These are phyloP conservation scores for Amaranthus cruentus DNA, from an alignment of 148 eudicot species.

Conservation along the genomic window DNA sequence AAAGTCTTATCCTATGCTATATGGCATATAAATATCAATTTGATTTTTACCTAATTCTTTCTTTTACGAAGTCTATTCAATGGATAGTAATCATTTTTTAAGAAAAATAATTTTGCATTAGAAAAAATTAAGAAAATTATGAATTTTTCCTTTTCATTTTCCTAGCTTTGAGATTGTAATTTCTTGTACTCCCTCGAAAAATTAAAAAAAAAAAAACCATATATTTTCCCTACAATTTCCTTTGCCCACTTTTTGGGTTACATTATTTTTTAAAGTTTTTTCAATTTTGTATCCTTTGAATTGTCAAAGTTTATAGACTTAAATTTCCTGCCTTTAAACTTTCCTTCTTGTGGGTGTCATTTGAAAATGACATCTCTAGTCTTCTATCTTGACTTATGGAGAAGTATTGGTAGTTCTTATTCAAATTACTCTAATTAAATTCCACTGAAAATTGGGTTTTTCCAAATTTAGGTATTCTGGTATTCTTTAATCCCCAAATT, in stretches of 20 bases:
- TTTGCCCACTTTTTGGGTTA: slow-evolving; percentile 12
- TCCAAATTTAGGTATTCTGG: slow-evolving; percentile 6
- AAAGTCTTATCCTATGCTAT: too few species aligned
- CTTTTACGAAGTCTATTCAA: too few species aligned
- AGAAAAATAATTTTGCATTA: too few species aligned
- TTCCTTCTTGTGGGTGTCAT: slow-evolving; percentile 10
- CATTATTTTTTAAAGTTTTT: background rate
- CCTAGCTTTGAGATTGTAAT: background rate
- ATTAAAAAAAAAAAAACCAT: background rate
- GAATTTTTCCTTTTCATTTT: background rate
- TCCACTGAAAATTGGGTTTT: background rate
- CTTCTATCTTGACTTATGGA: slow-evolving; percentile 25
- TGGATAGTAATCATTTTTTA: too few species aligned
- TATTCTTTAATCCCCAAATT: slow-evolving; percentile 21
- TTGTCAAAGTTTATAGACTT: slow-evolving; percentile 17
- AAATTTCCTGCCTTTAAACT: slow-evolving; percentile 14
- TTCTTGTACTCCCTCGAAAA: background rate
- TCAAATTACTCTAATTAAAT: background rate
- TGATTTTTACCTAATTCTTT: too few species aligned
- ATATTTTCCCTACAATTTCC: background rate
- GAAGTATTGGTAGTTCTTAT: slow-evolving; percentile 1
- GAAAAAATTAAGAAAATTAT: background rate
- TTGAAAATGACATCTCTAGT: slow-evolving; percentile 19
- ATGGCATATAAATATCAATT: too few species aligned
- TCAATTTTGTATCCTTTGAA: slow-evolving; percentile 11